phyloP scores from a whole-genome alignment of 1,284 basidiomycete genomes.

The Heliocybe sulcata region DNA sequence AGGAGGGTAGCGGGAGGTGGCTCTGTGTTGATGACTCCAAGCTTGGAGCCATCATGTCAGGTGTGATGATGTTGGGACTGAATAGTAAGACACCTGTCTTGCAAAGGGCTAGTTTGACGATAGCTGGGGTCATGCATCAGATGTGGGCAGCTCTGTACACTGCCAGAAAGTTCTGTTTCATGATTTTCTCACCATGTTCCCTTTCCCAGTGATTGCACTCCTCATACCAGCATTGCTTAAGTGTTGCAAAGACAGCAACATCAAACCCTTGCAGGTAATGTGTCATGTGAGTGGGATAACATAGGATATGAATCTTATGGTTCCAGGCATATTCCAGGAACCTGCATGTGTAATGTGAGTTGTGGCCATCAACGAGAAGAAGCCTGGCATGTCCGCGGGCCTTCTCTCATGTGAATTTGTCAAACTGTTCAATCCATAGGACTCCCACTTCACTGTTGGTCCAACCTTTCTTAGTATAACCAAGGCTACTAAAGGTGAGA shows the following conservation, averaged over 20 bases:
- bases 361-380: conserved; percentile 35
- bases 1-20: conserved; percentile 1
- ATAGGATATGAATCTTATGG: conserved; percentile 25
- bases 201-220: conserved; percentile 12
- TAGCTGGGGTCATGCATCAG: conserved; percentile 9
- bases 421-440: conserved; percentile 29
- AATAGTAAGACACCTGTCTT: conserved; percentile 14
- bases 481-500: conserved; percentile 17
- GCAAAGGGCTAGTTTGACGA: conserved; percentile 11
- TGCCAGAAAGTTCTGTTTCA: conserved; percentile 11
- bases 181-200: conserved; percentile 2
- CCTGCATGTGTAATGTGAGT: conserved; percentile 28
- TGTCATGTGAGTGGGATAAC: conserved; percentile 24
- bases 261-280: conserved; percentile 25
- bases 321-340: conserved; percentile 28
- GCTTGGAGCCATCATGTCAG: conserved; percentile 11
- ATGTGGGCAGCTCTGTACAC: conserved; percentile 9
- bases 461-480: conserved; percentile 30
- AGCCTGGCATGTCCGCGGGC: conserved; percentile 24
- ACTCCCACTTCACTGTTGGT: conserved; percentile 25
- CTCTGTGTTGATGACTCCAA: conserved; percentile 1
- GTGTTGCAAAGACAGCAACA: conserved; percentile 19
- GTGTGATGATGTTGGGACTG: conserved; percentile 8
- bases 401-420: conserved; percentile 24
- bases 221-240: conserved; percentile 15